phyloP scores from a whole-genome alignment of 1,139 yeast species.

The Cylindricascospora bacillispora region DNA sequence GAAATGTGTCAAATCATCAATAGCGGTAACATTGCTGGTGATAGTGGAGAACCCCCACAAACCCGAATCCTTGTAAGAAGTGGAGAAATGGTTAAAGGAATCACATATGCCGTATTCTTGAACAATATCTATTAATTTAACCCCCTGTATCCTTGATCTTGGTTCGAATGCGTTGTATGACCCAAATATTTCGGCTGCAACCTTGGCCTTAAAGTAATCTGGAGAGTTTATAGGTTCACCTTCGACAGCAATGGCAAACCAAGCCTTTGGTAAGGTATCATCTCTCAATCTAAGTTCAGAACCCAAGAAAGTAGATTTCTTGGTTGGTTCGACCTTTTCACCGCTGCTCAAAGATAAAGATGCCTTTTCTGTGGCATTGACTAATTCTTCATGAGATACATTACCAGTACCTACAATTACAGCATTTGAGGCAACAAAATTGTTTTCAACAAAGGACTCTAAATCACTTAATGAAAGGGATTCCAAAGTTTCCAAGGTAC shows the following conservation, averaged over 20 bases:
- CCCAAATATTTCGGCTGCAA: conserved; percentile 63
- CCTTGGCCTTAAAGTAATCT: conserved; percentile 55
- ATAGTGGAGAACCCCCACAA: conserved; percentile 72
- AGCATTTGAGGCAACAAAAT: conserved; percentile 49
- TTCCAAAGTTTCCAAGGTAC: conserved; percentile 52
- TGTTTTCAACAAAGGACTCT: conserved; percentile 39
- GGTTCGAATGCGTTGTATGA: conserved; percentile 42
- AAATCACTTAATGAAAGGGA: conserved; percentile 49
- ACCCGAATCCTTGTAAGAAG: conserved; percentile 63
- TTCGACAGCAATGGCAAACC: conserved; percentile 59
- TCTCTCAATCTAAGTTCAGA: conserved; percentile 82
- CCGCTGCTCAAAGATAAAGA: conserved; percentile 36
- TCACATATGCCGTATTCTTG: conserved; percentile 65
- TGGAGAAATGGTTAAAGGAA: conserved; percentile 56
- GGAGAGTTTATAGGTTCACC: conserved; percentile 57
- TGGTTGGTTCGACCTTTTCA: conserved; percentile 32
- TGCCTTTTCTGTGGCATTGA: conserved; percentile 40
- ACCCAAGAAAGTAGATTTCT: conserved; percentile 53
- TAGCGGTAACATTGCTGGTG: conserved; percentile 41
- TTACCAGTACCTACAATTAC: conserved; percentile 68
- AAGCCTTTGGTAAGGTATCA: conserved; percentile 71
- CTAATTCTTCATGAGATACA: conserved; percentile 53
- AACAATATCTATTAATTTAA: conserved; percentile 69
- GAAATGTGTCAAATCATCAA: conserved; percentile 71
- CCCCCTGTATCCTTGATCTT: conserved; percentile 55